phyloP scores from a whole-genome alignment of 306 rosid genomes.

The Prunus davidiana region DNA sequence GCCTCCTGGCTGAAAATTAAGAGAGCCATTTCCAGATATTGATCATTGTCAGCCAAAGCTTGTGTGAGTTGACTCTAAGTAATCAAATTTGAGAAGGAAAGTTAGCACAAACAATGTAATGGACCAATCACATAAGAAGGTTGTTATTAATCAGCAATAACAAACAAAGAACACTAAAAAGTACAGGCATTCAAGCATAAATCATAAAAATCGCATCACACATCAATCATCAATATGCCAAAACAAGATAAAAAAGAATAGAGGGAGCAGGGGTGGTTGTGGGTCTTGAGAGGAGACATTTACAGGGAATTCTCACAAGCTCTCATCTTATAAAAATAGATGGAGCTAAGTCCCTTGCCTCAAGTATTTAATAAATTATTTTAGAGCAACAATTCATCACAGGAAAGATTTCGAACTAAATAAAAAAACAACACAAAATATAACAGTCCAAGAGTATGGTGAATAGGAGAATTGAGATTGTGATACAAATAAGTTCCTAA shows the following conservation, averaged over 20 bases:
- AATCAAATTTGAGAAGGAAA: constrained; percentile 20
- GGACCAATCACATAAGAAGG: constrained; percentile 4
- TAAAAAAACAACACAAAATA: background rate
- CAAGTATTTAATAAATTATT: background rate
- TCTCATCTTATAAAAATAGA: background rate
- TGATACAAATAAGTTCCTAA: background rate
- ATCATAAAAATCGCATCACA: background rate
- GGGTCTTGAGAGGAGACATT: background rate
- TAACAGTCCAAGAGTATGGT: background rate
- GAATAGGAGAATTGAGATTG: background rate
- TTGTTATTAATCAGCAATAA: constrained; percentile 1
- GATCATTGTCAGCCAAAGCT: constrained; percentile 62
- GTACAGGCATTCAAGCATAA: constrained; percentile 16
- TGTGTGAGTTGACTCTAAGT: constrained; percentile 67
- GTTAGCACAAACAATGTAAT: constrained; percentile 26
- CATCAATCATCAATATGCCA: background rate
- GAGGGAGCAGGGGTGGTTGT: background rate
- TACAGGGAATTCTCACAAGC: background rate
- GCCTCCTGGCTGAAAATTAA: constrained; percentile 75
- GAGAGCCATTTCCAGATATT: constrained; percentile 75
- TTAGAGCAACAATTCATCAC: background rate
- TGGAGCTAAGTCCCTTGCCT: background rate
- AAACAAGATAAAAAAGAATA: background rate
- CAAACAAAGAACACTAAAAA: constrained; percentile 15
- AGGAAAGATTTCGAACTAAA: background rate